Percentiles rank a stretch among this genome's conserved stretches.
Evolutionary conservation across 768 basidiomycete genomes (phyloP).

Genomic region (Clathrus columnatus): DNA sequence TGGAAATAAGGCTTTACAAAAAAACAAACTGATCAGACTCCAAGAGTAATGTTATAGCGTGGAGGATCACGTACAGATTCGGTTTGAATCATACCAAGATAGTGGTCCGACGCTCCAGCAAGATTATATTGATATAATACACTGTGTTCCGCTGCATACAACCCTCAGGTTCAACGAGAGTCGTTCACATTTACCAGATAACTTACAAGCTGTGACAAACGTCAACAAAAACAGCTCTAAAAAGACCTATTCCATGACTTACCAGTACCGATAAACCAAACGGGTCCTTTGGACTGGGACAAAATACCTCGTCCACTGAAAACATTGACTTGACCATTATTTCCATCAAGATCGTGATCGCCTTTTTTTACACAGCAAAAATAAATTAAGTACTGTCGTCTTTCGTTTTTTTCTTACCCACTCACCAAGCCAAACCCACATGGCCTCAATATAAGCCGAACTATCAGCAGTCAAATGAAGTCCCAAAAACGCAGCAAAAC

Average conservation of each 20-base stretch:
- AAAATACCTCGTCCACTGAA: constrained; percentile 67
- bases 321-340: constrained; percentile 40
- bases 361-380: constrained; percentile 26
- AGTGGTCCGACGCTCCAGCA: constrained; percentile 54
- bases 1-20: constrained; percentile 56
- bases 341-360: constrained; percentile 66
- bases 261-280: constrained; percentile 74
- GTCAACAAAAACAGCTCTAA: too few relatives aligned
- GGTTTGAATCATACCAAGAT: constrained; percentile 64
- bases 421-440: constrained; percentile 58
- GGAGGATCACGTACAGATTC: constrained; percentile 41
- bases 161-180: too few relatives aligned
- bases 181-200: too few relatives aligned
- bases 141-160: constrained; percentile 51
- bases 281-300: constrained; percentile 65
- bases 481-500: constrained; percentile 57
- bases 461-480: constrained; percentile 43
- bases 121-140: constrained; percentile 62
- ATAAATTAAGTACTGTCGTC: too few relatives aligned
- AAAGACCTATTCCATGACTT: constrained; percentile 4
- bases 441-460: constrained; percentile 41
- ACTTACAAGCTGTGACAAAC: too few relatives aligned
- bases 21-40: neutral
- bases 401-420: neutral
- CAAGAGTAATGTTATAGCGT: neutral